Base-by-base conservation (phyloP, 306 rosid genomes). In the peach (Prunus persica) region DNA sequence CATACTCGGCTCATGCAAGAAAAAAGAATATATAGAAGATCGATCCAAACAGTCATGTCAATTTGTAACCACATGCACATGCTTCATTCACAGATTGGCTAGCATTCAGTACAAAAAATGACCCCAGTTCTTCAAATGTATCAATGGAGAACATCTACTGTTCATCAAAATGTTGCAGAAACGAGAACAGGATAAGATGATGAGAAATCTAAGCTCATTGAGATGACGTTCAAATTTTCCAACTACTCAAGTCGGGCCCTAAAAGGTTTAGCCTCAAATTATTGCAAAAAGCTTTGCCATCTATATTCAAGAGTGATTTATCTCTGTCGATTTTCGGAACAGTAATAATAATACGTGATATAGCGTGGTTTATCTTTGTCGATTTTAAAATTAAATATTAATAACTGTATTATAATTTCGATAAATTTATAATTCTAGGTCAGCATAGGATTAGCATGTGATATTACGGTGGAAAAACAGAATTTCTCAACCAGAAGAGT, bases 21-120 rank as follows among this genome's bases (percentile, higher is more conserved):
- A 67, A 3, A 49, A 46, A 1, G 8, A 2, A 0, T 30, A 8
- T 0, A n/a, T 41, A n/a, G 1, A n/a, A 34, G 34, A 61, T 20
- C 27, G 55, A 65, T 56, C 74, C 76, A 68, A 77, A 56, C 34
- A 52, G 78, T 82, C 65, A 25, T 73, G 77, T 73, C 76, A 74
- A 45, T 22, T 22, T 13, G 38, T 1, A 60, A 51, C 16, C 55
- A 22, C 19, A 52, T 56, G 2, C 64, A 70, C 79, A 62, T 71
- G 84, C 79, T 68, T 77, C 67, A 62, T 54, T 22, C 41, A 56
- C 45, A 66, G 49, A 55, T 45, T 25, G 38, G 27, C 47, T 16
- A 32, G 24, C 60, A 62, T 49, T 22, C 46, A 15, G 65, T 24
- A 32, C 45, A 4, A 28, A 43, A 19, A 11, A 30, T 54, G 77